Base-by-base conservation (phyloP, 805 yeast species). In the Pichia pseudocactophila region DNA sequence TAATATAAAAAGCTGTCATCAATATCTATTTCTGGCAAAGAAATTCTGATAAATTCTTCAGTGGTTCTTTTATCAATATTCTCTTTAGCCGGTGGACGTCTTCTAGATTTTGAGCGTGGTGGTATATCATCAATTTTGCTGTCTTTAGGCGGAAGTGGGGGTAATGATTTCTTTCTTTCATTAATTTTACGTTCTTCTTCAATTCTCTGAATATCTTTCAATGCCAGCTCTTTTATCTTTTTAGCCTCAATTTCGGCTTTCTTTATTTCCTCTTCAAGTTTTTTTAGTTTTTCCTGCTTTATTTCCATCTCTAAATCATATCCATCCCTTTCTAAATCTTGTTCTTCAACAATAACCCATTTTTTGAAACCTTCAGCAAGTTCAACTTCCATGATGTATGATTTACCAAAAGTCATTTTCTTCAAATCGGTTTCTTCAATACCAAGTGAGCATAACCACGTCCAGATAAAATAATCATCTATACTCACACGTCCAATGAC, bases 381-480 rank as follows among this genome's bases (percentile, higher is more conserved):
- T 36, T 84, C 86, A 35, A 85, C 86, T 52, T 87, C 96, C 40
- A 85, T 74, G 7, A 87, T 85, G 43, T 85, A 69, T 0, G 94
- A 79, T 50, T 92, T 72, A 9, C 96, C 96, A 65, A 87, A 87
- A 2, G 80, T 59, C 27, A 73, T 71, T 58, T 82, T 82, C 51
- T 78, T 77, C 19, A 66, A 60, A 27, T 71, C 68, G 0, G 87
- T 75, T 55, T 84, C 82, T 56, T 87, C 96, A 27, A 78, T 70
- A 0, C 85, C 85, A 19, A 86, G 57, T 2, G 87, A 73, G 1
- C 88, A 76, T 54, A 86, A 66, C 96, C 96, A 87, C 0, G 95
- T 75, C 96, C 96, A 87, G 25, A 86, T 84, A 55, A 80, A 87
- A 59, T 82, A 87, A 59, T 87, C 96, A 59, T 85, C 95, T 16